Evolutionary conservation across 495 filamentous ascomycete genomes (phyloP).

Genomic region (Friedmanniomyces endolithicus): DNA sequence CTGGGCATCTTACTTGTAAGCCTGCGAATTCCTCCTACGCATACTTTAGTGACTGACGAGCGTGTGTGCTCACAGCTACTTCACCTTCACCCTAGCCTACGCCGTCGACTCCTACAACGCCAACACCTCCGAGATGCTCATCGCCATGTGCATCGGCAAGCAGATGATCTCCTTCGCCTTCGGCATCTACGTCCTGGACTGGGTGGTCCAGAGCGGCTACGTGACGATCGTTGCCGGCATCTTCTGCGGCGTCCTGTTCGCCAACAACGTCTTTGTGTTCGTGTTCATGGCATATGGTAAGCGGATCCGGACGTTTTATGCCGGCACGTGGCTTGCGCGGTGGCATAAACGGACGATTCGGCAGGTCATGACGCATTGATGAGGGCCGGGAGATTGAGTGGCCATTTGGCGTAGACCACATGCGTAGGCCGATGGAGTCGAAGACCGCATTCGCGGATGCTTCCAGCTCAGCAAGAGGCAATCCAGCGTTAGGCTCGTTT

Average conservation of each 20-base stretch:
- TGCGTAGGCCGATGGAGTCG: too few species aligned
- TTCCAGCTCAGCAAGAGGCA: too few species aligned
- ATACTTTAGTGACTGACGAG: too few species aligned
- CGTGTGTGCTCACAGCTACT: constrained; percentile 6
- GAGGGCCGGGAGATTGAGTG: neutral
- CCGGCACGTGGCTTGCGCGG: constrained; percentile 41
- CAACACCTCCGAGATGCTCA: constrained; percentile 46
- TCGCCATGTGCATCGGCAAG: constrained; percentile 58
- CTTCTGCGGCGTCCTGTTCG: constrained; percentile 42
- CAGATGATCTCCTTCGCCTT: constrained; percentile 52
- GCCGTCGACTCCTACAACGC: constrained; percentile 26
- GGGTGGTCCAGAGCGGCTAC: constrained; percentile 45
- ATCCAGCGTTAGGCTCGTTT: too few species aligned
- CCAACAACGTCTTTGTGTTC: constrained; percentile 44
- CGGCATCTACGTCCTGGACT: constrained; percentile 45
- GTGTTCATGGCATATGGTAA: constrained; percentile 49
- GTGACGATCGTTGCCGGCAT: constrained; percentile 46
- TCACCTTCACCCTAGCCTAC: constrained; percentile 22
- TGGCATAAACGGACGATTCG: constrained; percentile 32
- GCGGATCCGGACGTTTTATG: constrained; percentile 39
- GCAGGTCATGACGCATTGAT: constrained; percentile 11
- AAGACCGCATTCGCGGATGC: too few species aligned
- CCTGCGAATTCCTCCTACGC: neutral
- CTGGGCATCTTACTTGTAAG: constrained; percentile 16
- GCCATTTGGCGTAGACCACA: too few species aligned